phyloP scores from a whole-genome alignment of 1,284 basidiomycete genomes.

The Tausonia pullulans region DNA sequence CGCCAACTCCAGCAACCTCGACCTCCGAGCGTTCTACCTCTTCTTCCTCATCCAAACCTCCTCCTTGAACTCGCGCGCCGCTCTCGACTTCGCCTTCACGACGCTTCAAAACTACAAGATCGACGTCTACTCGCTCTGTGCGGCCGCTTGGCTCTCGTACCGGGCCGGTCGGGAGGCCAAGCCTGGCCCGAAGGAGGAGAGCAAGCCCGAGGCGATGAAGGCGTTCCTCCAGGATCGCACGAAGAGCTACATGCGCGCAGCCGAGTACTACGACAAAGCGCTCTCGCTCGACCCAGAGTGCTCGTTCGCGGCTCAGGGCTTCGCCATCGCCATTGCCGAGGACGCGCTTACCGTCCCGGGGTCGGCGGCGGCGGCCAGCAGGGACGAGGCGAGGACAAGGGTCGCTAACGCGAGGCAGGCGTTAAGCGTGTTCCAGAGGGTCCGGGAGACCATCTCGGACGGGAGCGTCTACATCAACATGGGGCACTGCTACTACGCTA shows the following conservation, averaged over 20 bases:
- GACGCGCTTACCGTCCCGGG: conserved; percentile 57
- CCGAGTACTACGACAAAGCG: conserved; percentile 84
- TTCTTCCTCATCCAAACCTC: conserved; percentile 73
- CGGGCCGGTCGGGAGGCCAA: conserved; percentile 57
- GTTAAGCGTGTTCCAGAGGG: conserved; percentile 72
- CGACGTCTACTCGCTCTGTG: conserved; percentile 82
- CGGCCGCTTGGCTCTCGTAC: conserved; percentile 73
- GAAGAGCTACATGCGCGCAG: conserved; percentile 63
- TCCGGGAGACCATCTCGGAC: conserved; percentile 70
- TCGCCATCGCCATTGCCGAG: conserved; percentile 84
- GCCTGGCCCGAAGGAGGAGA: conserved; percentile 36
- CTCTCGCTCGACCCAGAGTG: conserved; percentile 67
- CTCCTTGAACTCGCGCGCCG: conserved; percentile 33
- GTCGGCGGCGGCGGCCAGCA: conserved; percentile 24
- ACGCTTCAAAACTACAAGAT: conserved; percentile 71
- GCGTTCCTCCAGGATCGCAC: conserved; percentile 59
- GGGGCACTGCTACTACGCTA: conserved; percentile 81
- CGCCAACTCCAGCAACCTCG: conserved; percentile 57
- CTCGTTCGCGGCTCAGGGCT: conserved; percentile 80
- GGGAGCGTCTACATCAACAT: conserved; percentile 87
- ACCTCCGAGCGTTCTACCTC: conserved; percentile 59
- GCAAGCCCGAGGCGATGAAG: conserved; percentile 37
- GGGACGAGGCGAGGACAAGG: conserved; percentile 48
- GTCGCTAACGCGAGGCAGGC: conserved; percentile 70
- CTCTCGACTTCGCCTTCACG: conserved; percentile 71